phyloP scores from a whole-genome alignment of 768 basidiomycete species.

The Lentinula aciculospora region DNA sequence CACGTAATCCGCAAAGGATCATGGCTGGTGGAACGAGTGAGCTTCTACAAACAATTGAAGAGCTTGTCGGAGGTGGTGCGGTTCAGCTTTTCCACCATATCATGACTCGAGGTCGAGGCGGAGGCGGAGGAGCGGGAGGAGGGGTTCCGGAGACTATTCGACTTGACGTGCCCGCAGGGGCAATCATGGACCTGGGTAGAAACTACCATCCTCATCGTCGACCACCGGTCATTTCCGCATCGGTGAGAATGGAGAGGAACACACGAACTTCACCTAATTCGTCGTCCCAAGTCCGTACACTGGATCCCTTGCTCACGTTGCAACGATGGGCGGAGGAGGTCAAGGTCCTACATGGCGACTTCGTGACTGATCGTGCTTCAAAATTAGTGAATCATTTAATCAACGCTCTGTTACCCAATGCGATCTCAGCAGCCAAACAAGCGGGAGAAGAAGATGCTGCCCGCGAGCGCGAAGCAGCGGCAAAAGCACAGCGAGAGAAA shows the following conservation, averaged over 20 bases:
- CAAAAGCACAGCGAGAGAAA: slow-evolving; percentile 25
- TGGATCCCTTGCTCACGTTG: slow-evolving; percentile 74
- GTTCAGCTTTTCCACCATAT: slow-evolving; percentile 83
- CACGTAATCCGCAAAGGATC: slow-evolving; percentile 55
- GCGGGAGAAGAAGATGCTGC: slow-evolving; percentile 52
- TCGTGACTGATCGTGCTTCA: slow-evolving; percentile 57
- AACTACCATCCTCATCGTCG: slow-evolving; percentile 37
- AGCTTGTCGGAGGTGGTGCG: slow-evolving; percentile 76
- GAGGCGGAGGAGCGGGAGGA: slow-evolving; percentile 29
- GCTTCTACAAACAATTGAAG: slow-evolving; percentile 72
- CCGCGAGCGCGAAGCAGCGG: slow-evolving; percentile 32
- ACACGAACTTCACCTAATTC: slow-evolving; percentile 28
- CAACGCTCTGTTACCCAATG: slow-evolving; percentile 74
- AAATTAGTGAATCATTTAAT: slow-evolving; percentile 69
- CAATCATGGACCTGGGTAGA: slow-evolving; percentile 57
- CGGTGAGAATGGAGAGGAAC: slow-evolving; percentile 61
- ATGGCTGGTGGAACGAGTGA: slow-evolving; percentile 47
- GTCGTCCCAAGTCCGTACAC: slow-evolving; percentile 48
- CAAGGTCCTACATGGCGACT: slow-evolving; percentile 74
- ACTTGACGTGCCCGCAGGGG: slow-evolving; percentile 67
- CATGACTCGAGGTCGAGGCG: slow-evolving; percentile 53
- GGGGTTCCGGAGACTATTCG: slow-evolving; percentile 59
- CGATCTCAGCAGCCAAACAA: slow-evolving; percentile 56
- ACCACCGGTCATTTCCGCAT: slow-evolving; percentile 41
- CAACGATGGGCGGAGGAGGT: slow-evolving; percentile 90